Base-by-base conservation (phyloP, 345 rosid genomes). In the Pugionium cornutum region DNA sequence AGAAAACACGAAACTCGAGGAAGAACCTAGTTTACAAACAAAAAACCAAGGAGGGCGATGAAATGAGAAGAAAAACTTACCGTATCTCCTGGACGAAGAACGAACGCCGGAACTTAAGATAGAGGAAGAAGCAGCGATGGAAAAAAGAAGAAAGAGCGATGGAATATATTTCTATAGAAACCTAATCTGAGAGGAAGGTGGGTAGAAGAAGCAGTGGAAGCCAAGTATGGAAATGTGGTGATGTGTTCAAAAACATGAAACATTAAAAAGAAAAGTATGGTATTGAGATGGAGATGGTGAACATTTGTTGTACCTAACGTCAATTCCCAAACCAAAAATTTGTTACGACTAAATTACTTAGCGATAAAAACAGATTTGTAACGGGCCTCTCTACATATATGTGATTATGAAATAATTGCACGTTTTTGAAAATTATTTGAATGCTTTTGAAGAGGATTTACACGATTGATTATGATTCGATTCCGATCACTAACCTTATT, bases 261-360 rank as follows among this genome's bases (percentile, higher is more conserved):
- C 7, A 51, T 1, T 4, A 1, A 47, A 34, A 9, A 3, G 7
- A 51, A 60, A 58, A 3, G 75, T 30, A 62, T 37, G 69, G 58
- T 39, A 25, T 32, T 57, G 61, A 48, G 66, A 58, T 65, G 50
- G 58, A 72, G 67, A 72, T 30, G 66, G 71, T 72, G 42, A 57
- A 7, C 18, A 58, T 58, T 58, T 65, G 76, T 65, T 72, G 66
- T 66, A 65, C 76, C 76, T 65, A 65, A 72, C 71, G 3, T 25
- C 66, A 72, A 65, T 64, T 72, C 31, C 53, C 27, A 49, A 25
- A 53, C 45, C 18, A 18, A 33, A 42, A 4, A 29, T 45, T 69
- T 69, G 53, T 60, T 60, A 35, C 54, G 54, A 68, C 66, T 69
- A 8, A 35, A 9, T 26, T 45, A 9, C 1, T 41, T 49, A 31